Conservation (phyloP, 495 filamentous ascomycete genomes). For the Penicillium parvum region DNA sequence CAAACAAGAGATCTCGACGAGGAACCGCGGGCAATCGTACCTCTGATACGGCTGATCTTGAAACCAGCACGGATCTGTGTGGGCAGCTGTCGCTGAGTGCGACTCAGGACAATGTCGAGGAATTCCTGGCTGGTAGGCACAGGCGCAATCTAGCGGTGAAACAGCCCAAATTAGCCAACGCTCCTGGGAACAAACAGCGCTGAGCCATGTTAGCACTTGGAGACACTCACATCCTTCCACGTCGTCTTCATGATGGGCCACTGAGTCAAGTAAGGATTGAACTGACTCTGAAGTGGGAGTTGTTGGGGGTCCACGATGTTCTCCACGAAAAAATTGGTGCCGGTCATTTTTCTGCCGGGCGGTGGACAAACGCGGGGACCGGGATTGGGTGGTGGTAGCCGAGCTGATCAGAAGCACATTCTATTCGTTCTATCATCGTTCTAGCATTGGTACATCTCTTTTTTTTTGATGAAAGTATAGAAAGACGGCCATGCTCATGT, state of each 20-base stretch:
- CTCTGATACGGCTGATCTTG: constrained; percentile 91
- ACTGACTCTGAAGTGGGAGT: constrained; percentile 26
- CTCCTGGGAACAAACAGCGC: not conserved
- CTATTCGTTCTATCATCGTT: not conserved
- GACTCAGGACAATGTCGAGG: constrained; percentile 90
- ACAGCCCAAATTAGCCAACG: constrained; percentile 18
- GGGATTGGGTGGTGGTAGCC: constrained; percentile 22
- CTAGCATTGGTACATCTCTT: not conserved
- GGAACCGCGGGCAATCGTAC: constrained; percentile 30
- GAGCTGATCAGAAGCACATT: constrained; percentile 12
- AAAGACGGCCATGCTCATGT: constrained; percentile 13
- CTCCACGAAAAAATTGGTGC: constrained; percentile 29
- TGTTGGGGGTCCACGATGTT: constrained; percentile 23
- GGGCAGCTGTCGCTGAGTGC: constrained; percentile 89
- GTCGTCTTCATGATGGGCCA: constrained; percentile 63
- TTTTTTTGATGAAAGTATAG: not conserved
- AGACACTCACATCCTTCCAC: constrained; percentile 57
- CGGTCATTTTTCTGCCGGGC: constrained; percentile 37
- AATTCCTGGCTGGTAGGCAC: constrained; percentile 95
- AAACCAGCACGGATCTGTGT: constrained; percentile 96
- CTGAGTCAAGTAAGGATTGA: constrained; percentile 20
- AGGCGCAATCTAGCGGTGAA: constrained; percentile 64
- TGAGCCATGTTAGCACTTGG: not conserved
- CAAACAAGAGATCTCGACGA: constrained; percentile 5
- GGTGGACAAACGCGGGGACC: constrained; percentile 30